phyloP scores from a whole-genome alignment of 2,329 filamentous ascomycete genomes.

The Fusarium denticulatum region DNA sequence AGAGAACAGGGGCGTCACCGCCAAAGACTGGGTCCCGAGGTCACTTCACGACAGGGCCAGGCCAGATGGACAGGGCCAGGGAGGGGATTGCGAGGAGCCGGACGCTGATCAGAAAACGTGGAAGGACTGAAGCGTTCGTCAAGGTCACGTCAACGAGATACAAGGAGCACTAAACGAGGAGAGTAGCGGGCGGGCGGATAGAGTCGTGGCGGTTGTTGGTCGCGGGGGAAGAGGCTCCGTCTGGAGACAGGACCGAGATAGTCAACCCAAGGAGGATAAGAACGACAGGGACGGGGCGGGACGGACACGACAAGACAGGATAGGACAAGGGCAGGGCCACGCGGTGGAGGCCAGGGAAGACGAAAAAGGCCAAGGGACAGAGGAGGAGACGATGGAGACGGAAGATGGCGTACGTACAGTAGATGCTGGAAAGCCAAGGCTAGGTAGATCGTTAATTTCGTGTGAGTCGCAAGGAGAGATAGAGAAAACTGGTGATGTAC shows the following conservation, averaged over 20 bases:
- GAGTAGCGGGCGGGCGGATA: slow-evolving; percentile 20
- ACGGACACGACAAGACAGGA: slow-evolving; percentile 22
- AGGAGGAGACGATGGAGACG: slow-evolving; percentile 6
- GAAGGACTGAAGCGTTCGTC: slow-evolving; percentile 22
- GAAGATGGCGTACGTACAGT: slow-evolving; percentile 21
- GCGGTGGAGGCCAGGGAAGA: slow-evolving; percentile 23
- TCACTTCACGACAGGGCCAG: slow-evolving; percentile 35
- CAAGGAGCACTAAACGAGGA: slow-evolving; percentile 8
- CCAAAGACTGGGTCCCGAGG: slow-evolving; percentile 39
- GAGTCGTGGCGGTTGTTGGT: slow-evolving; percentile 34
- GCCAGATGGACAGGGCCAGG: slow-evolving; percentile 12
- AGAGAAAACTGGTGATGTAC: slow-evolving; percentile 12
- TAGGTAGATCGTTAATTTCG: slow-evolving; percentile 14
- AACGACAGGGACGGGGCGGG: slow-evolving; percentile 38
- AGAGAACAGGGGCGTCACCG: slow-evolving; percentile 39
- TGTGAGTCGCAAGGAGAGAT: slow-evolving; percentile 3
- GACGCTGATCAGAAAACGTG: slow-evolving; percentile 26
- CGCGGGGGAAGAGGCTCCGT: slow-evolving; percentile 43
- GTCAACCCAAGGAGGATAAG: slow-evolving; percentile 36
- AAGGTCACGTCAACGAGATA: background rate
- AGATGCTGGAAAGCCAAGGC: background rate
- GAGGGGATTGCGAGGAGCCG: background rate
- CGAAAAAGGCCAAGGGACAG: slow-evolving; percentile 3
- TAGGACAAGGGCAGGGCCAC: slow-evolving; percentile 26
- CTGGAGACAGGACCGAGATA: slow-evolving; percentile 44